Percentiles rank a stretch among this genome's conserved stretches.
phyloP scores from a whole-genome alignment of 805 yeast genomes.

The Zygosaccharomyces rouxii region DNA sequence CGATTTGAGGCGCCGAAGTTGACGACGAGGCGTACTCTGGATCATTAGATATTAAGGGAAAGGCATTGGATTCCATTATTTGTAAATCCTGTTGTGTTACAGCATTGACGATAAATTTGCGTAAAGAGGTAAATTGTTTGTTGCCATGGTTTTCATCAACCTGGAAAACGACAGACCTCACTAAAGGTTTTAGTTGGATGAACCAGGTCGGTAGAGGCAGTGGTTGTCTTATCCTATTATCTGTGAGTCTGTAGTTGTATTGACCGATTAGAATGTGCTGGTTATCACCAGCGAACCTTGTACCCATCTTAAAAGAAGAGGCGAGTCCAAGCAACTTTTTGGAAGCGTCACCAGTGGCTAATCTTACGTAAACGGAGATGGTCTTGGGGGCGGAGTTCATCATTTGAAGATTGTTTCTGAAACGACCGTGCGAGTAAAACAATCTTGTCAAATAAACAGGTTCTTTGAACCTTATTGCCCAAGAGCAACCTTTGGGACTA shows the following conservation, averaged over 20 bases:
- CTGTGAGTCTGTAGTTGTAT: slow-evolving; percentile 27
- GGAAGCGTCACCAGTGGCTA: slow-evolving; percentile 14
- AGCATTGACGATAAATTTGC: slow-evolving; percentile 42
- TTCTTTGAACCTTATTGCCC: slow-evolving; percentile 38
- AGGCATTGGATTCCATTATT: slow-evolving; percentile 21
- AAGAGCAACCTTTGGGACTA: slow-evolving; percentile 26
- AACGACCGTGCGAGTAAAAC: slow-evolving; percentile 37
- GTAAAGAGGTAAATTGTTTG: slow-evolving; percentile 35
- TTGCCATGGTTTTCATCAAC: slow-evolving; percentile 38
- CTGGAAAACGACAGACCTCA: slow-evolving; percentile 33
- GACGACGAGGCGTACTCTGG: slow-evolving; percentile 18
- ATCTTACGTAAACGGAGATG: slow-evolving; percentile 33
- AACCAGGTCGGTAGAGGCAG: slow-evolving; percentile 33
- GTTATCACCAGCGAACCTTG: slow-evolving; percentile 18
- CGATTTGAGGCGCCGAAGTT: not conserved
- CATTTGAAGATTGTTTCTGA: slow-evolving; percentile 35
- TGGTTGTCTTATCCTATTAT: slow-evolving; percentile 27
- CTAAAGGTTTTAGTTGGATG: slow-evolving; percentile 29
- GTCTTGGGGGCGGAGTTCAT: slow-evolving; percentile 40
- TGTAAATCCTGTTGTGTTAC: slow-evolving; percentile 36
- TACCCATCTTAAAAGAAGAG: slow-evolving; percentile 15
- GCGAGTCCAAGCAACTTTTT: slow-evolving; percentile 17
- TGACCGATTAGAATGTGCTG: slow-evolving; percentile 29
- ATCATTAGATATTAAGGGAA: slow-evolving; percentile 18
- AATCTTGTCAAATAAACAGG: slow-evolving; percentile 38